These are phyloP conservation scores for Termitomyces sp. DNA, from an alignment of 768 basidiomycete species.

Conservation along the genomic window DNA sequence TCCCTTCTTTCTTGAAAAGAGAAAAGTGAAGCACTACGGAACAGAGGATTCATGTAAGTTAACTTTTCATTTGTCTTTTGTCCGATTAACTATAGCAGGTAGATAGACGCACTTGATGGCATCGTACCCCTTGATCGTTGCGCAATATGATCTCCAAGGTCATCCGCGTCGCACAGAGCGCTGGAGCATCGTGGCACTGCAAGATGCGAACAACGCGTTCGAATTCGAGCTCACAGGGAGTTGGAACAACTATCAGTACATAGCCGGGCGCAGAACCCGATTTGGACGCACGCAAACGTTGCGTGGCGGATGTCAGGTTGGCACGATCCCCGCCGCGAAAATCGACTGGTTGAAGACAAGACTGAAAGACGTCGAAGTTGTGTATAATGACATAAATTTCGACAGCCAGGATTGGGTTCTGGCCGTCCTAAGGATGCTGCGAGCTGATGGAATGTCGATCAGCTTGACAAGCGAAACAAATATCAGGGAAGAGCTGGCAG, in stretches of 20 bases:
- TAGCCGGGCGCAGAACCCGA: constrained; percentile 2
- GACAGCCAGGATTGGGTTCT: constrained; percentile 28
- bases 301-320: constrained; percentile 26
- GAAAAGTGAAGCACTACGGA: not conserved
- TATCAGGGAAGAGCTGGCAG: constrained; percentile 13
- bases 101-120: constrained; percentile 2
- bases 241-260: constrained; percentile 21
- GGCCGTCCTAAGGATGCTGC: constrained; percentile 18
- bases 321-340: constrained; percentile 12
- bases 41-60: not conserved
- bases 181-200: constrained; percentile 22
- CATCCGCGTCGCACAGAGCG: constrained; percentile 26
- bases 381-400: constrained; percentile 18
- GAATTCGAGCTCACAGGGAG: constrained; percentile 23
- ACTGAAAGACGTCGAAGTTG: constrained; percentile 17
- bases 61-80: not conserved
- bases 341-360: constrained; percentile 20
- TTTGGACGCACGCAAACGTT: constrained; percentile 13
- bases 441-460: constrained; percentile 18
- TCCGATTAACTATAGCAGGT: not conserved
- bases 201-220: constrained; percentile 14
- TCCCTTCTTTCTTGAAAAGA: not conserved
- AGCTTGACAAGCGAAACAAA: constrained; percentile 12
- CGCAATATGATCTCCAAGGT: constrained; percentile 20
- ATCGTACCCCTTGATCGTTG: constrained; percentile 22